phyloP scores from a whole-genome alignment of 208 protist species.

The Acanthamoeba triangularis region DNA sequence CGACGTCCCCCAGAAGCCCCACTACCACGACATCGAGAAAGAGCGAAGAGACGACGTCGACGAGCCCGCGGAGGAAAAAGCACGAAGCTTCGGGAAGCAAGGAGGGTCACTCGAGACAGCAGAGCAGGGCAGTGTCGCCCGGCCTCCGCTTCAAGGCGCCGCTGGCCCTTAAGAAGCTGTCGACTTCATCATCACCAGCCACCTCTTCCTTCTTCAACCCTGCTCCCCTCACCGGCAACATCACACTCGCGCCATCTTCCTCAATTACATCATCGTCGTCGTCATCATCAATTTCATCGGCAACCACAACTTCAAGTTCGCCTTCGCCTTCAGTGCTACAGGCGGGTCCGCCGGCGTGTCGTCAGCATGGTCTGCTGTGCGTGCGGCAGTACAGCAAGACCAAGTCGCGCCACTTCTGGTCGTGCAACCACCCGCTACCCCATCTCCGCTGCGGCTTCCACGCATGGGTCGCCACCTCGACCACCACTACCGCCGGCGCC shows the following conservation, averaged over 20 bases:
- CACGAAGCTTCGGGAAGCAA: neutral
- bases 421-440: constrained; percentile 36
- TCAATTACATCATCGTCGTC: neutral
- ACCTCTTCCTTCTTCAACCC: neutral
- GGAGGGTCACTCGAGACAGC: neutral
- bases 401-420: constrained; percentile 13
- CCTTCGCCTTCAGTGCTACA: neutral
- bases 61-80: neutral
- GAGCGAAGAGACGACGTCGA: neutral
- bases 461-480: neutral
- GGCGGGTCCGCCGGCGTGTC: neutral
- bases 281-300: neutral
- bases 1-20: neutral
- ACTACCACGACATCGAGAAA: neutral
- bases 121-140: neutral
- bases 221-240: constrained; percentile 14
- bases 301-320: neutral
- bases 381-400: constrained; percentile 6
- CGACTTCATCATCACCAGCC: neutral
- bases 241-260: neutral
- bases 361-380: neutral
- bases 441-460: constrained; percentile 65
- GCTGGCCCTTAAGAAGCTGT: neutral
- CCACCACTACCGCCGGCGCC: neutral
- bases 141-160: constrained; percentile 36